Base-by-base conservation (phyloP, 164 flowering plant genomes). In the Liriodendron chinense region DNA sequence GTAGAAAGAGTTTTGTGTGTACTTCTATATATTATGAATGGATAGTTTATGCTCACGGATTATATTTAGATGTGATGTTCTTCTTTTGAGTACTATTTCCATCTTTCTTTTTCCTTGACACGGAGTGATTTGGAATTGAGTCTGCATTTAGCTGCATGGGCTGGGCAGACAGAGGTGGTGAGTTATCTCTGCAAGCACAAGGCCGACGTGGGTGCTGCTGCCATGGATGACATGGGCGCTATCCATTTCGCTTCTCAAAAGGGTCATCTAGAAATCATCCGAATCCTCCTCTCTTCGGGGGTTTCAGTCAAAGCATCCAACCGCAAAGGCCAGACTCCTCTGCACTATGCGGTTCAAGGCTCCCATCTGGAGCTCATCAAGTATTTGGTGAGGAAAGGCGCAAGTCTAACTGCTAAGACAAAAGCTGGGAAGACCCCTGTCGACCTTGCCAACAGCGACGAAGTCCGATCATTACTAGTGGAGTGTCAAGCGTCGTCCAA, bases 161-260 rank as follows among this genome's bases (percentile, higher is more conserved):
- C 99, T 68, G 98, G 97, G 56, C 91, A 94, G 49, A 74, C 89
- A 47, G 86, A 92, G 80, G 91, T 89, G 49, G 95, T 91, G 74
- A 82, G 71, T 67, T 89, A 84, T 79, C 91, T 94, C 34, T 94
- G 98, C 89, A 88, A 89, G 82, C 78, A 91, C 79, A 92, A 89
- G 81, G 99, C 98, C 69, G 99, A 96, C 84, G 90, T 86, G 26
- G 92, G 96, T 71, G 98, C 99, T 67, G 94, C 96, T 24, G 97
- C 99, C 61, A 89, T 93, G 89, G 99, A 96, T 77, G 97, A 96
- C 82, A 94, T 94, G 99, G 92, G 91, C 28, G 98, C 98, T 26
- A 85, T 96, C 78, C 99, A 96, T 83, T 96, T 94, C 83, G 99
- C 97, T 68, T 85, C 95, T 50, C 98, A 94, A 77, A 96, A 94